These are phyloP conservation scores for Phylloboletellus chloephorus DNA, from an alignment of 1,284 basidiomycete genomes.

Conservation along the genomic window DNA sequence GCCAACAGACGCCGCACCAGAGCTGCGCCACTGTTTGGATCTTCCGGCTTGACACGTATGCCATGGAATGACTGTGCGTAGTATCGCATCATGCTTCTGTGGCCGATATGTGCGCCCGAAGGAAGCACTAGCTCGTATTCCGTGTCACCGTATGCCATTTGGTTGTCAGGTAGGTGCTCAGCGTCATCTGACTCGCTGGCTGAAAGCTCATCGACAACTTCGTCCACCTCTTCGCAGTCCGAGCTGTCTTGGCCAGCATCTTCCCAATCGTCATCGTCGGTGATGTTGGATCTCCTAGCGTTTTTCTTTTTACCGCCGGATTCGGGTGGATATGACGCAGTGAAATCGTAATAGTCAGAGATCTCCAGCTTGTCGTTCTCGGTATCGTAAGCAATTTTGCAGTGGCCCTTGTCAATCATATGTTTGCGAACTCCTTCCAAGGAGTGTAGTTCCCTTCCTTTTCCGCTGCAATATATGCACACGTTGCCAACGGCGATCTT, in stretches of 20 bases:
- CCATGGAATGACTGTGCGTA: slow-evolving; percentile 78
- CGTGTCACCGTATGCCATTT: slow-evolving; percentile 69
- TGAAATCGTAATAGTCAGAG: slow-evolving; percentile 94
- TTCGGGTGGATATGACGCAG: slow-evolving; percentile 68
- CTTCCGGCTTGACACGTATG: slow-evolving; percentile 39
- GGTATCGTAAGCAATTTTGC: slow-evolving; percentile 90
- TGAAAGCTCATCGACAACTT: slow-evolving; percentile 35
- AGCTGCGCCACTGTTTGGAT: slow-evolving; percentile 66
- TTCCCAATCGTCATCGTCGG: slow-evolving; percentile 53
- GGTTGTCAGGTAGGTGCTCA: slow-evolving; percentile 47
- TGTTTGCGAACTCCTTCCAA: slow-evolving; percentile 86
- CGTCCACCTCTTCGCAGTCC: slow-evolving; percentile 44
- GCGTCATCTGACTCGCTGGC: slow-evolving; percentile 37
- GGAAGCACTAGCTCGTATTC: slow-evolving; percentile 91
- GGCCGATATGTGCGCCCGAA: slow-evolving; percentile 88
- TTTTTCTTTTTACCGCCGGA: slow-evolving; percentile 32
- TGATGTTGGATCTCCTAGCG: slow-evolving; percentile 16
- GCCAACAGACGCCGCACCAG: slow-evolving; percentile 69
- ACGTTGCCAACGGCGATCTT: slow-evolving; percentile 91
- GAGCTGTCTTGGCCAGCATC: slow-evolving; percentile 49
- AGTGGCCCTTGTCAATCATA: slow-evolving; percentile 93
- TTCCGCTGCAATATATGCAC: slow-evolving; percentile 87
- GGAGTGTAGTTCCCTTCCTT: slow-evolving; percentile 71
- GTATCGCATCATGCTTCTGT: slow-evolving; percentile 82
- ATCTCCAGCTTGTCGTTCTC: slow-evolving; percentile 81